Percentiles rank a stretch among this genome's conserved stretches.
Conservation (phyloP, 176 grass and related monocot species). For the Aegilops longissima region DNA sequence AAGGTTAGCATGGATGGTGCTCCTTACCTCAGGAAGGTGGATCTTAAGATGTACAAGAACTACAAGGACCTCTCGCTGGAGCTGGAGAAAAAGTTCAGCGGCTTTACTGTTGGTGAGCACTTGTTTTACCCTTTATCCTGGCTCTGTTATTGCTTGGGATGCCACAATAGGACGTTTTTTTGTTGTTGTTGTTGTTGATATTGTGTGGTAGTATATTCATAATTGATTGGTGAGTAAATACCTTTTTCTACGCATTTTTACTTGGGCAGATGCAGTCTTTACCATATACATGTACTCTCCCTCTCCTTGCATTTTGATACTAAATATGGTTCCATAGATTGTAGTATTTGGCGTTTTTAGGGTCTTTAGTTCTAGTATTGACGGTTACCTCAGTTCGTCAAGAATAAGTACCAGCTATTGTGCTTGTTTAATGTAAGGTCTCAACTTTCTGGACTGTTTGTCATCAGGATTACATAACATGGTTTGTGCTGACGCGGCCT, state of each 20-base stretch:
- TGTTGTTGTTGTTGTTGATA: neutral
- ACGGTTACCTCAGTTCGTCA: neutral
- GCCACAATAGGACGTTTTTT: neutral
- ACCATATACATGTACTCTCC: conserved; percentile 10
- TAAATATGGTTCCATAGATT: neutral
- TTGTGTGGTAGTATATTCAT: neutral
- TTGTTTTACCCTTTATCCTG: neutral
- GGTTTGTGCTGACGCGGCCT: conserved; percentile 7
- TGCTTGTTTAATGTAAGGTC: conserved; percentile 16
- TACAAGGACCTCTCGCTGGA: conserved; percentile 69
- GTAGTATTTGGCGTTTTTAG: conserved; percentile 2
- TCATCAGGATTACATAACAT: conserved; percentile 4
- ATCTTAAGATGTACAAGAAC: conserved; percentile 73
- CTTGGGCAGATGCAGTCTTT: neutral
- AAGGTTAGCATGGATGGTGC: conserved; percentile 94
- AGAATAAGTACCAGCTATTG: conserved; percentile 4
- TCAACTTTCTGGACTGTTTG: neutral
- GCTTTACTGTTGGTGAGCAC: conserved; percentile 68
- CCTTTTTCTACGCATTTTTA: neutral
- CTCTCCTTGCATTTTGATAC: neutral
- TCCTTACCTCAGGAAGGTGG: conserved; percentile 83
- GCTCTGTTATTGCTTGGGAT: neutral
- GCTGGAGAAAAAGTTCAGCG: conserved; percentile 77
- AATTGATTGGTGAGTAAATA: neutral
- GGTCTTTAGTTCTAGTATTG: conserved; percentile 12